Percentiles rank a stretch among this genome's conserved stretches.
These are phyloP conservation scores for Adenanthera pavonina DNA, from an alignment of 306 rosid genomes.

Conservation along the genomic window DNA sequence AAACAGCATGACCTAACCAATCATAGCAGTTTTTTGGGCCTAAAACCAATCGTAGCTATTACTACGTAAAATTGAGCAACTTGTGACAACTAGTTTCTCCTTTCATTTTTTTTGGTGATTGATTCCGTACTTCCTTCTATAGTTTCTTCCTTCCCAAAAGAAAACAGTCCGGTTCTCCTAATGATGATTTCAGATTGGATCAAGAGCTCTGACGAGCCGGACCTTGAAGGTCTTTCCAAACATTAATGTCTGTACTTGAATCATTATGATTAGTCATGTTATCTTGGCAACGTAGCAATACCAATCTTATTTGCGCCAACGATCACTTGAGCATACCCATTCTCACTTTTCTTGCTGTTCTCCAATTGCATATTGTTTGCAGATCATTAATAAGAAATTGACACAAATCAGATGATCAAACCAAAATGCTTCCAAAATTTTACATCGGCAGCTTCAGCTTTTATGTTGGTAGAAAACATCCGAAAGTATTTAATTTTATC, in stretches of 20 bases:
- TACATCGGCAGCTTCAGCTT: too few species aligned
- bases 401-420: not conserved
- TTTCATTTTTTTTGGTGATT: not conserved
- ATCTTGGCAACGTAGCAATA: constrained; percentile 86
- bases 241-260: constrained; percentile 74
- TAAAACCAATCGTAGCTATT: not conserved
- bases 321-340: constrained; percentile 73
- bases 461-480: too few species aligned
- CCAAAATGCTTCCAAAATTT: too few species aligned
- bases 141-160: not conserved
- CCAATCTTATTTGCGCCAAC: constrained; percentile 70
- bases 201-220: not conserved
- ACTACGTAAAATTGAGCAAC: not conserved
- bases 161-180: constrained; percentile 17
- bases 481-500: too few species aligned
- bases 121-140: constrained; percentile 12
- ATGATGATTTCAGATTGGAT: constrained; percentile 4
- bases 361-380: constrained; percentile 62
- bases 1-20: not conserved
- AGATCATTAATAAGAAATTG: not conserved
- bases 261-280: constrained; percentile 52
- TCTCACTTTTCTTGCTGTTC: constrained; percentile 53
- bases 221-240: constrained; percentile 79
- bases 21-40: not conserved
- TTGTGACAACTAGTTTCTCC: not conserved